phyloP scores from a whole-genome alignment of 352 stramenopile species.

The Phytophthora boehmeriae region DNA sequence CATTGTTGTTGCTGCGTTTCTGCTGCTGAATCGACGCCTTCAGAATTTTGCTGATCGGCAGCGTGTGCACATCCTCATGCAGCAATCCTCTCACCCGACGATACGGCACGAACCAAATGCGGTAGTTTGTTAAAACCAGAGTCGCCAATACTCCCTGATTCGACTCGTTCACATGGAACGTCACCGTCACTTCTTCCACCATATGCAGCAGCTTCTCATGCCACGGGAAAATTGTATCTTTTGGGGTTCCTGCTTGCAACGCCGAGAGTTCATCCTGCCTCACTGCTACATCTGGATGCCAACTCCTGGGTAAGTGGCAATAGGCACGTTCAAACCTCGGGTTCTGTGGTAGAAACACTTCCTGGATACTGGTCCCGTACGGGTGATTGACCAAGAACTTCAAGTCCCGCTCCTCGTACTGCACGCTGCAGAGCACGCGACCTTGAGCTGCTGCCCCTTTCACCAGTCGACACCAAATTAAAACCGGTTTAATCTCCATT shows the following conservation, averaged over 20 bases:
- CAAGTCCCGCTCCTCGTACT: conserved; percentile 76
- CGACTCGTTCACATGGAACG: conserved; percentile 88
- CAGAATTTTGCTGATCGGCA: conserved; percentile 78
- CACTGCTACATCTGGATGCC: conserved; percentile 75
- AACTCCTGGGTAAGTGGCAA: conserved; percentile 77
- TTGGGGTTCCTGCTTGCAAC: conserved; percentile 66
- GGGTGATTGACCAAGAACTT: conserved; percentile 69
- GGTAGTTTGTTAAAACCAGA: conserved; percentile 83
- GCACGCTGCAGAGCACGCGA: conserved; percentile 71
- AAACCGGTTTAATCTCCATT: conserved; percentile 58
- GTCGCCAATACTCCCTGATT: conserved; percentile 86
- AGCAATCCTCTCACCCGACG: conserved; percentile 69
- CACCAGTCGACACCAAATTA: conserved; percentile 78
- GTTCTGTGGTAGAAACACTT: conserved; percentile 85
- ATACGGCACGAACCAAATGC: conserved; percentile 88
- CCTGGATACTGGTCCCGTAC: conserved; percentile 76
- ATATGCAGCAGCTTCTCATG: conserved; percentile 86
- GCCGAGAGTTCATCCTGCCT: conserved; percentile 70
- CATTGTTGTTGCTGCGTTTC: conserved; percentile 84
- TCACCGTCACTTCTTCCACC: conserved; percentile 87
- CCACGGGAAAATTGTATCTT: conserved; percentile 83
- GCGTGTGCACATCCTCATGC: conserved; percentile 86
- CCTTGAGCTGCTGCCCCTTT: conserved; percentile 64
- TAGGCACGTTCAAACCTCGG: conserved; percentile 78
- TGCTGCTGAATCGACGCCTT: conserved; percentile 81